phyloP scores from a whole-genome alignment of 495 filamentous ascomycete species.

The Lindgomyces ingoldianus region DNA sequence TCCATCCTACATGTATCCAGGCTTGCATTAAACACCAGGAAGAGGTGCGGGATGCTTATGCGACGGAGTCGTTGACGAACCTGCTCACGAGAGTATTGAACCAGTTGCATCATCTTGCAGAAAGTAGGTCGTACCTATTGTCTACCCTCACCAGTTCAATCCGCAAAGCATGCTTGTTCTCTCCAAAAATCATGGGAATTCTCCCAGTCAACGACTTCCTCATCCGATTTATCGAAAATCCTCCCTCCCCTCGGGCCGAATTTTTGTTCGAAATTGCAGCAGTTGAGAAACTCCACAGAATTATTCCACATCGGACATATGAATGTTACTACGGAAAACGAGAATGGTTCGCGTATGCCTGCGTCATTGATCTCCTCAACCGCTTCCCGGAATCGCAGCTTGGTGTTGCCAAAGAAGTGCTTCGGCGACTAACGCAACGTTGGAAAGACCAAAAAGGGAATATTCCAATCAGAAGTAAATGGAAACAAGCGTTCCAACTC shows the following conservation, averaged over 20 bases:
- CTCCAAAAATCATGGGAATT: constrained; percentile 21
- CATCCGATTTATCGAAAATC: constrained; percentile 37
- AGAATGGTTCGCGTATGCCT: constrained; percentile 46
- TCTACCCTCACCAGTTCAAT: constrained; percentile 37
- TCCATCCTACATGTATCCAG: constrained; percentile 35
- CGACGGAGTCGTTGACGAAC: neutral
- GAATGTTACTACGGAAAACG: constrained; percentile 47
- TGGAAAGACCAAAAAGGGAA: constrained; percentile 47
- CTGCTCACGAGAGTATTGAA: constrained; percentile 19
- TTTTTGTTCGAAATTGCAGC: constrained; percentile 45
- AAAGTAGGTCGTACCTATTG: constrained; percentile 39
- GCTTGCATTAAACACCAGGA: constrained; percentile 7
- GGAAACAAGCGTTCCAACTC: constrained; percentile 50
- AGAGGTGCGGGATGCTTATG: neutral
- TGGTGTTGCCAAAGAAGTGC: constrained; percentile 29
- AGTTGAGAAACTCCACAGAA: constrained; percentile 33
- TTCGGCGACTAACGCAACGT: constrained; percentile 43
- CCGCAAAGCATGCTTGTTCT: constrained; percentile 27
- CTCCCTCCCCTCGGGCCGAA: constrained; percentile 43
- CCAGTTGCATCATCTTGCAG: constrained; percentile 34
- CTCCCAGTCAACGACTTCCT: constrained; percentile 40
- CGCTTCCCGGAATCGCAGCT: constrained; percentile 39
- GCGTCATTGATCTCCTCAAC: constrained; percentile 49
- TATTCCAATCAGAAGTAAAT: constrained; percentile 48
- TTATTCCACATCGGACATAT: constrained; percentile 38